Percentiles rank a stretch among this genome's conserved stretches.
phyloP scores from a whole-genome alignment of 164 flowering plant genomes.

The Aristolochia fimbriata region DNA sequence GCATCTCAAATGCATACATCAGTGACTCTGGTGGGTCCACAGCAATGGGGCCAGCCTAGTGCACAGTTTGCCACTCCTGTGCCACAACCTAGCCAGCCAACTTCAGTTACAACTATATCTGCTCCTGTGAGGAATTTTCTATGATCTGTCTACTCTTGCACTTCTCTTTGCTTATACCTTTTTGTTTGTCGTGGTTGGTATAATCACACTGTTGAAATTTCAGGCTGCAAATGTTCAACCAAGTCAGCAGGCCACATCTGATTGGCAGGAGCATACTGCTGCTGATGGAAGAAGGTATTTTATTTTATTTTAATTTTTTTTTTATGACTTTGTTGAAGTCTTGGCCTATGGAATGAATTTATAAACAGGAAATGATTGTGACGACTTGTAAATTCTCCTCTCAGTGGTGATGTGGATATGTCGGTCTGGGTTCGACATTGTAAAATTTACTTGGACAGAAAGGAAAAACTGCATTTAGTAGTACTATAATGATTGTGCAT shows the following conservation, averaged over 20 bases:
- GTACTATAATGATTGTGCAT: no score
- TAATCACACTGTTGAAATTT: no score
- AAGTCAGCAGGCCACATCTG: slow-evolving; percentile 46
- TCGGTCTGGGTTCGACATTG: no score
- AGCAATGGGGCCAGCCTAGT: slow-evolving; percentile 57
- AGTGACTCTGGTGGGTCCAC: slow-evolving; percentile 28
- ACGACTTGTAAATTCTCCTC: no score
- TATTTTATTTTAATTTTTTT: no score
- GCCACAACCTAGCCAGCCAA: slow-evolving; percentile 42
- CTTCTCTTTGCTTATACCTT: background rate
- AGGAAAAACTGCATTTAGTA: no score
- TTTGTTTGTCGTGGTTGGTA: no score
- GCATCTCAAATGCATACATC: slow-evolving; percentile 52
- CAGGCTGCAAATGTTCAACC: slow-evolving; percentile 1
- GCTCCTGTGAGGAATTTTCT: slow-evolving; percentile 23
- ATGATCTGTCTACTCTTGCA: background rate
- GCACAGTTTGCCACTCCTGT: slow-evolving; percentile 24
- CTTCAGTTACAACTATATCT: slow-evolving; percentile 23
- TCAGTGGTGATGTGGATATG: no score
- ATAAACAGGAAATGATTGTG: no score
- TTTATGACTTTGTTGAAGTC: no score
- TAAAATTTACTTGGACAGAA: no score
- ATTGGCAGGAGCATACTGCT: slow-evolving; percentile 93
- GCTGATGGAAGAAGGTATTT: slow-evolving; percentile 83
- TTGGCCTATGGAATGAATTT: no score